Evolutionary conservation across 2,329 filamentous ascomycete genomes (phyloP), one percentile per base, ranked within the genome.

Genomic region (Colletotrichum sidae): DNA sequence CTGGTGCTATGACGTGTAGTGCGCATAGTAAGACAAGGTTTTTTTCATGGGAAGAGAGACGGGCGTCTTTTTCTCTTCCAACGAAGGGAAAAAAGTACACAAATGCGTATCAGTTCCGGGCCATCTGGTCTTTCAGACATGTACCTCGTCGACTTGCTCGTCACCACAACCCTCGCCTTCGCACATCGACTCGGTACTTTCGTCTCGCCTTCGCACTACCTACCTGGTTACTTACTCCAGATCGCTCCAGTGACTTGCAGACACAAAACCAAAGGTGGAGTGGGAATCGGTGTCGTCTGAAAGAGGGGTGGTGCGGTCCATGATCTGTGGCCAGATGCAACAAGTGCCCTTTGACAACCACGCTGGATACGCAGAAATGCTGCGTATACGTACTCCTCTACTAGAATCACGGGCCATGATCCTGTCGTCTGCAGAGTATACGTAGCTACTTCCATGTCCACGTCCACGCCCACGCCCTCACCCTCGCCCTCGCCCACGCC

Each of bases 1-100:
- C 63, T 65, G 52, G 63, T 65, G 58, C 53, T 61, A 65, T 62
- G 53, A 65, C 63, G 52, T 62, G n/a, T 62, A 46, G 52, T 62
- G 47, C 52, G 49, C 41, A 42, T 49, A 52, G 59, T 49, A 47
- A 56, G 58, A 65, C 63, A 62, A 65, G 63, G 58, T 65, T 65
- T 49, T 42, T 44, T 44, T 44, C 9, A n/a, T 12, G 42, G 42
- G 10, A 8, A 12, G 15, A 13, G 42, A 15, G 42, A 44, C 42
- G 13, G 11, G 42, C 42, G 13, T 44, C 25, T 25, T 25, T 5
- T 25, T 25, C 25, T 25, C 25, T 25, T 25, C 25, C 25, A 25
- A 25, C 25, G 25, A 25, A 25, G 42, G 42, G 42, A 25, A 44
- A 44, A 25, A 17, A 56, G 51, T 34, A 35, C 42, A 46, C 47